Evolutionary conservation across 495 filamentous ascomycete species (phyloP).

Genomic region (Bacidia rubella): DNA sequence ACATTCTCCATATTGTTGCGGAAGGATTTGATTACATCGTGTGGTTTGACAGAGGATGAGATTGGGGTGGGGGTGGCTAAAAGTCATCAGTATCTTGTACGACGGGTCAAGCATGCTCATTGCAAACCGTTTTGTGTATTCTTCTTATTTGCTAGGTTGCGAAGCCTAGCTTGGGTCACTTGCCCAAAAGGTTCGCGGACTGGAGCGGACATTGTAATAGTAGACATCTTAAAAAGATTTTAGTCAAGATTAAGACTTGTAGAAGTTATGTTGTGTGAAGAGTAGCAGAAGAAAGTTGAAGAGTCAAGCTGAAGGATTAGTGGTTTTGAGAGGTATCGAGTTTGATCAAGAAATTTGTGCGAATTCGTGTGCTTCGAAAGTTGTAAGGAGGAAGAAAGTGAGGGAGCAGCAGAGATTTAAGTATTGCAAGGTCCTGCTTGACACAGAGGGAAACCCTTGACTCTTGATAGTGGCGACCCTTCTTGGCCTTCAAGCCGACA

Average conservation of each 20-base stretch:
- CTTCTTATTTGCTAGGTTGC: slow-evolving; percentile 43
- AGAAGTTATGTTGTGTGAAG: too few relatives aligned
- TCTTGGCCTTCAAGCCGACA: too few relatives aligned
- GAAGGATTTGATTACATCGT: slow-evolving; percentile 28
- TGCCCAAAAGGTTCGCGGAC: slow-evolving; percentile 44
- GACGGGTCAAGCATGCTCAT: not conserved
- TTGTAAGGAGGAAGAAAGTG: not conserved
- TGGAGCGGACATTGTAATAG: slow-evolving; percentile 18
- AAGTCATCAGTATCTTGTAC: not conserved
- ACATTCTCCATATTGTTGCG: slow-evolving; percentile 66
- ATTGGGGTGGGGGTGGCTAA: slow-evolving; percentile 8
- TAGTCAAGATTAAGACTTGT: too few relatives aligned
- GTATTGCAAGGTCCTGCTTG: not conserved
- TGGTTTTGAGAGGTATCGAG: too few relatives aligned
- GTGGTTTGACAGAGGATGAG: slow-evolving; percentile 27
- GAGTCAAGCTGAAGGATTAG: too few relatives aligned
- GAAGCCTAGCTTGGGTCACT: slow-evolving; percentile 37
- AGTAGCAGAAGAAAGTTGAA: too few relatives aligned
- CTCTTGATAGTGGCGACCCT: too few relatives aligned
- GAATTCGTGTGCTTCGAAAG: not conserved
- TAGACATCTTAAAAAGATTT: slow-evolving; percentile 8
- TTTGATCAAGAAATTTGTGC: too few relatives aligned
- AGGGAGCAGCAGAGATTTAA: not conserved
- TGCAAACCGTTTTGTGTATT: slow-evolving; percentile 52
- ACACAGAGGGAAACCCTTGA: not conserved